Evolutionary conservation across 441 rosid species (phyloP).

Genomic region (Pelargonium australe): DNA sequence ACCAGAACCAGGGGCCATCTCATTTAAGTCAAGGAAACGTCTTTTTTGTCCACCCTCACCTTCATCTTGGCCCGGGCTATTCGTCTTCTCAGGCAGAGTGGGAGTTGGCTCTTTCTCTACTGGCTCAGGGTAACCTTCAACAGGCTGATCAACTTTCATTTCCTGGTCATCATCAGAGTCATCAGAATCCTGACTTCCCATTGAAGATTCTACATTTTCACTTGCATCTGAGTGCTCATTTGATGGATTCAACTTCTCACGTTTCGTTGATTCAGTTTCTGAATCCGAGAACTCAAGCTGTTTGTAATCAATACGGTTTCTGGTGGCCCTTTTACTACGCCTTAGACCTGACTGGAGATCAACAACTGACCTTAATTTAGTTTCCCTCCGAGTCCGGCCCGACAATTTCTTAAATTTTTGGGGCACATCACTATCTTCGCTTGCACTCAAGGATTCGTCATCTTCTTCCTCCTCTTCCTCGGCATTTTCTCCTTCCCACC

Average conservation of each 20-base stretch:
- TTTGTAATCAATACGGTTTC: slow-evolving; percentile 62
- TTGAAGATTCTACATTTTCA: slow-evolving; percentile 57
- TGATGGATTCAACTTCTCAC: slow-evolving; percentile 45
- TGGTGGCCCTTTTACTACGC: slow-evolving; percentile 87
- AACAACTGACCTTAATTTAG: slow-evolving; percentile 65
- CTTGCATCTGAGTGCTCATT: slow-evolving; percentile 56
- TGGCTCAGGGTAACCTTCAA: slow-evolving; percentile 34
- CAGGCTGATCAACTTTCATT: slow-evolving; percentile 42
- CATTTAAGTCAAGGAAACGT: slow-evolving; percentile 85
- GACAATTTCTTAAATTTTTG: slow-evolving; percentile 59
- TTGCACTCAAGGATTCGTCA: slow-evolving; percentile 44
- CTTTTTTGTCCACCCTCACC: slow-evolving; percentile 51
- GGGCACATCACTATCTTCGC: slow-evolving; percentile 82
- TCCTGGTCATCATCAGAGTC: slow-evolving; percentile 52
- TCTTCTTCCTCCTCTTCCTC: slow-evolving; percentile 90
- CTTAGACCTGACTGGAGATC: slow-evolving; percentile 79
- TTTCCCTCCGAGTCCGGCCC: slow-evolving; percentile 62
- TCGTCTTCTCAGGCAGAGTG: slow-evolving; percentile 34
- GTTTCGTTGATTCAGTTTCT: slow-evolving; percentile 57
- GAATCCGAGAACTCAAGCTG: slow-evolving; percentile 84
- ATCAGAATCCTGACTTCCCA: slow-evolving; percentile 62
- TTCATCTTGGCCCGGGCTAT: slow-evolving; percentile 54
- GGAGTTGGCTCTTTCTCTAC: slow-evolving; percentile 43
- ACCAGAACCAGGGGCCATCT: slow-evolving; percentile 88
- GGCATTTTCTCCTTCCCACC: slow-evolving; percentile 81